Base-by-base conservation (phyloP, 345 rosid species). In the Tarenaya hassleriana region DNA sequence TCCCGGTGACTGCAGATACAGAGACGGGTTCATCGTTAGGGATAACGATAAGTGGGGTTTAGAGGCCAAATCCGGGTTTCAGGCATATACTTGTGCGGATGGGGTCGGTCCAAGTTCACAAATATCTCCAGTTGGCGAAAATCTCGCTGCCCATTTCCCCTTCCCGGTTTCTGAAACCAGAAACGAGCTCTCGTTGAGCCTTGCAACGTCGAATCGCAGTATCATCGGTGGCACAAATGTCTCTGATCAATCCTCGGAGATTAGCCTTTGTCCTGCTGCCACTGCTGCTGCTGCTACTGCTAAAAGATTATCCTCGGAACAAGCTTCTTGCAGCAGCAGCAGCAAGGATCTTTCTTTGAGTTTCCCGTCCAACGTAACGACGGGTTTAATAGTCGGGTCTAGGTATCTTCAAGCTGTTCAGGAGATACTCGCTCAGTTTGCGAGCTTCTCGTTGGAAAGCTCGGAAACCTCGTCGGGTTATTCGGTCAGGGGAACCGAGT, bases 391-490 rank as follows among this genome's bases (percentile, higher is more conserved):
- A 50, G 58, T 66, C 8, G 88, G 86, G 44, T 92, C 98, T 1
- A 77, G 63, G 68, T 92, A 81, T 63, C 87, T 84, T 45, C 71
- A 60, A 8, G 81, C 77, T 34, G 69, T 88, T 61, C 98, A 87
- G 75, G 94, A 83, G 61, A 79, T 92, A 60, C 88, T 92, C 15
- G 71, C 90, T 58, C 83, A 88, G 56, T 69, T 92, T 47, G 95
- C 96, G 9, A 69, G 77, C 61, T 87, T 57, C 73, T 81, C 96
- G 0, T 71, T 88, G 3, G 82, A 77, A 63, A 77, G 71, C 67
- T 32, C 74, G 5, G 88, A 80, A 34, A 63, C 47, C 48, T 59
- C 54, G 24, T 55, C 67, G 65, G n/a, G n/a, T 47, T 72, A 50
- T 50, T 60, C 74, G 10, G 48, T 58, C 39, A 41, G 52, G 7